phyloP scores from a whole-genome alignment of 345 rosid genomes.

The Kernera saxatilis region DNA sequence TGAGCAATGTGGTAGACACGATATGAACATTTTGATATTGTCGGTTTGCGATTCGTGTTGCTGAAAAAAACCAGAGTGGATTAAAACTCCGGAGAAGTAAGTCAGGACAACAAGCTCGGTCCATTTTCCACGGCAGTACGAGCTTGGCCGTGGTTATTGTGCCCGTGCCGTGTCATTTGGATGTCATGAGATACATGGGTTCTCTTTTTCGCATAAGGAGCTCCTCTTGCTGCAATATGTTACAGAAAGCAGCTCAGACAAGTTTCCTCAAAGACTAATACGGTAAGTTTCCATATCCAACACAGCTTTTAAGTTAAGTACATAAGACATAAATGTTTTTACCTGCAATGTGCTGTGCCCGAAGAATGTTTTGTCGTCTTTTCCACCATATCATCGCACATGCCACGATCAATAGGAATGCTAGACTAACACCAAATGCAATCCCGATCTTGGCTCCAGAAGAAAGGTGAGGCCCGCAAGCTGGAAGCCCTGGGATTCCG shows the following conservation, averaged over 20 bases:
- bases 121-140: slow-evolving; percentile 82
- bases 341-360: slow-evolving; percentile 87
- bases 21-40: slow-evolving; percentile 10
- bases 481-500: slow-evolving; percentile 87
- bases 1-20: slow-evolving; percentile 3
- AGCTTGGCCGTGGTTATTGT: slow-evolving; percentile 47
- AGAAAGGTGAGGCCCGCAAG: slow-evolving; percentile 77
- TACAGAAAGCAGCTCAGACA: background rate
- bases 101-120: slow-evolving; percentile 63
- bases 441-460: slow-evolving; percentile 81
- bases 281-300: background rate
- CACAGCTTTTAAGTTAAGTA: background rate
- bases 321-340: background rate
- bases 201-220: slow-evolving; percentile 96
- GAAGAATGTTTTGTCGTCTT: slow-evolving; percentile 84
- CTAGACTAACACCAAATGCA: slow-evolving; percentile 50
- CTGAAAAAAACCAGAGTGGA: background rate
- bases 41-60: background rate
- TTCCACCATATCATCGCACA: slow-evolving; percentile 77
- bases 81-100: background rate
- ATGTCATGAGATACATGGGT: slow-evolving; percentile 75
- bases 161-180: slow-evolving; percentile 63
- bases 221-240: slow-evolving; percentile 68
- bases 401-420: slow-evolving; percentile 49
- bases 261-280: background rate